Percentiles rank a stretch among this genome's conserved stretches.
These are phyloP conservation scores for Trebouxia sp. DNA, from an alignment of 139 green algal genomes.

Conservation along the genomic window DNA sequence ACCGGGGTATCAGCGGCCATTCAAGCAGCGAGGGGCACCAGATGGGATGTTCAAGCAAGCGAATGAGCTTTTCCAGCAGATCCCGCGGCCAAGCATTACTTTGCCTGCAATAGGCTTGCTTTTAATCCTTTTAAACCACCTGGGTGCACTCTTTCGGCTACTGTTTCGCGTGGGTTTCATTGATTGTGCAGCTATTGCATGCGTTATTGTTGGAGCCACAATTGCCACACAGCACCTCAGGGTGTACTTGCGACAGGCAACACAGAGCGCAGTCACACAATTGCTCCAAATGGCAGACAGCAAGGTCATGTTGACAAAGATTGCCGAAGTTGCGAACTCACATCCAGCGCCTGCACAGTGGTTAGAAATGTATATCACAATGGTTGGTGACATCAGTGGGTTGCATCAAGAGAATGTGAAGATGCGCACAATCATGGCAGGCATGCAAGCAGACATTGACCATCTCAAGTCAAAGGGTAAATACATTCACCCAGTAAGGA, in stretches of 20 bases:
- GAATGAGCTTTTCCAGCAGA: neutral
- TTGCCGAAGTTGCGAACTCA: neutral
- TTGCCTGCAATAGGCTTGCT: neutral
- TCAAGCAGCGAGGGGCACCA: neutral
- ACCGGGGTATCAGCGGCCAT: neutral
- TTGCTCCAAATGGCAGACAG: neutral
- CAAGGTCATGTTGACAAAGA: slow-evolving; percentile 4
- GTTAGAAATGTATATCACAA: neutral
- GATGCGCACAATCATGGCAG: slow-evolving; percentile 4
- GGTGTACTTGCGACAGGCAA: neutral
- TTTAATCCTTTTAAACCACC: neutral
- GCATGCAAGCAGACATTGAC: slow-evolving; percentile 22
- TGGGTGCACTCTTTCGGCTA: neutral
- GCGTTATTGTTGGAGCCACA: neutral
- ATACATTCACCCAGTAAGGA: slow-evolving; percentile 8
- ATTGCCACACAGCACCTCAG: neutral
- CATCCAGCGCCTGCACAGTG: neutral
- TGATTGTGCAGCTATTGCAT: neutral
- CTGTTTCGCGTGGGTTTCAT: neutral
- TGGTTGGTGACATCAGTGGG: neutral
- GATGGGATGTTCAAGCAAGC: neutral
- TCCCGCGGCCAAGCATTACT: neutral
- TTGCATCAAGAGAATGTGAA: neutral
- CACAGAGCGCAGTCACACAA: neutral
- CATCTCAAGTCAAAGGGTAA: neutral